Evolutionary conservation across 441 rosid genomes (phyloP), one percentile per base, ranked within the genome.

Genomic region (Pelargonium citronellum): DNA sequence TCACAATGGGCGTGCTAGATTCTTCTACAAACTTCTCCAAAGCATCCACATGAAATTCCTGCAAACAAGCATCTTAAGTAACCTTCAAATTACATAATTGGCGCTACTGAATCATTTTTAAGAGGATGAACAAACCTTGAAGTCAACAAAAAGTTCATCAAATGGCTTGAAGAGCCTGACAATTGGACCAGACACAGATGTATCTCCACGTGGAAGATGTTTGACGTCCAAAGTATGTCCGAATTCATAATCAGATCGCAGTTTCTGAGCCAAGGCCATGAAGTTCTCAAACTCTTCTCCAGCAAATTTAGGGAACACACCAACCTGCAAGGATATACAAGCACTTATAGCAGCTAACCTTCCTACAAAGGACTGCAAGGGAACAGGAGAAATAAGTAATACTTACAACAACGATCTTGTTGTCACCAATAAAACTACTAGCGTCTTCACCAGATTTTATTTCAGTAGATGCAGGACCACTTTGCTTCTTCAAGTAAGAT

Each of bases 101-200:
- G 34, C 4, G 60, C n/a, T n/a, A n/a, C n/a, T n/a, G n/a, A n/a
- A n/a, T n/a, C n/a, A n/a, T n/a, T n/a, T n/a, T n/a, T n/a, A n/a
- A n/a, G n/a, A n/a, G n/a, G n/a, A n/a, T n/a, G n/a, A n/a, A n/a
- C n/a, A 49, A 83, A 95, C 99, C 98, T 95, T 84, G 64, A 76
- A 80, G 77, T 92, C 99, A 24, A 89, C 91, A 76, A 83, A 83
- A 63, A 84, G 87, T 74, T 95, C 98, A 75, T 95, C 99, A 75
- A 95, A 95, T 79, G 98, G 99, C 88, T 95, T 95, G 81, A 92
- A 86, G 78, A 95, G 82, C 85, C 98, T 90, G 62, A 95, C 89
- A 1, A 89, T 66, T 41, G 99, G 98, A 15, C 96, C 98, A 20
- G 88, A 6, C 22, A 87, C 88, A 2, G 93, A 86, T 68, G 95